Evolutionary conservation across 208 protist genomes (phyloP).

Genomic region (Trypanosoma conorhini): DNA sequence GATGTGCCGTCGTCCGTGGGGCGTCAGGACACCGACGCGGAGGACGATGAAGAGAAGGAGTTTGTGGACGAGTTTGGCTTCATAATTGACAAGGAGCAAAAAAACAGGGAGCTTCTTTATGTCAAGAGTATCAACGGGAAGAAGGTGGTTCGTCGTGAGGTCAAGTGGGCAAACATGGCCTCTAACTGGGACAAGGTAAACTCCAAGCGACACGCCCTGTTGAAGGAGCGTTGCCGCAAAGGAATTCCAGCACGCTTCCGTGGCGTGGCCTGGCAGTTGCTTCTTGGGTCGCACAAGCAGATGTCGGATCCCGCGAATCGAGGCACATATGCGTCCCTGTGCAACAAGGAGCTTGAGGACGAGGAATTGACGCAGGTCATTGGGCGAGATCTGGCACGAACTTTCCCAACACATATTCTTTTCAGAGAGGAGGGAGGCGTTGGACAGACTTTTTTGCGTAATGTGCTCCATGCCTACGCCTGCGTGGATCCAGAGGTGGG

Average conservation of each 20-base stretch:
- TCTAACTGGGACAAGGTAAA: constrained; percentile 80
- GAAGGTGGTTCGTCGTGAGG: constrained; percentile 70
- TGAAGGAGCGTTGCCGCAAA: constrained; percentile 91
- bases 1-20: neutral
- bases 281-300: constrained; percentile 71
- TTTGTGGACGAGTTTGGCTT: constrained; percentile 93
- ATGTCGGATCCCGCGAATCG: constrained; percentile 69
- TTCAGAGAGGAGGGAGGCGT: constrained; percentile 83
- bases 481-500: constrained; percentile 89
- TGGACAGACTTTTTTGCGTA: constrained; percentile 84
- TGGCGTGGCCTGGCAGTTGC: constrained; percentile 86
- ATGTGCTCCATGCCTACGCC: constrained; percentile 92
- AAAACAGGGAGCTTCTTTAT: constrained; percentile 60
- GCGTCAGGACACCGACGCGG: neutral
- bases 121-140: constrained; percentile 69
- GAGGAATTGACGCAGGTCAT: constrained; percentile 68
- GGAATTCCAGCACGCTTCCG: constrained; percentile 85
- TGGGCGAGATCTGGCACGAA: constrained; percentile 80
- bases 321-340: constrained; percentile 72
- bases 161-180: constrained; percentile 92
- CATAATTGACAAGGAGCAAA: constrained; percentile 68
- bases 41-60: constrained; percentile 47
- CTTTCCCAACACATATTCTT: constrained; percentile 89
- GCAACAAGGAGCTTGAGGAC: constrained; percentile 64
- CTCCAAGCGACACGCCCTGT: constrained; percentile 65